Evolutionary conservation across 306 rosid species (phyloP).

Genomic region (Prunus davidiana): DNA sequence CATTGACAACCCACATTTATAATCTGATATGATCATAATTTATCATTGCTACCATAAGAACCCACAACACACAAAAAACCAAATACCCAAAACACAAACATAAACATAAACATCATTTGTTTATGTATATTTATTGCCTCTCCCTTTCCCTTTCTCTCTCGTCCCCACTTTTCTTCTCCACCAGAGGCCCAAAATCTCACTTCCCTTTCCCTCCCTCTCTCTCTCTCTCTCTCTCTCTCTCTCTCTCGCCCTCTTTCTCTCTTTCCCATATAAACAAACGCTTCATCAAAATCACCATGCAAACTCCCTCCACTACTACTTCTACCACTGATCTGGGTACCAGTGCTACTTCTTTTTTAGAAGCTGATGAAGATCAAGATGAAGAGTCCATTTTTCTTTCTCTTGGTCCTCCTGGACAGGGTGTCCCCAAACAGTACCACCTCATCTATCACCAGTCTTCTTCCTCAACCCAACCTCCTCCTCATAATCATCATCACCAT

Average conservation of each 20-base stretch:
- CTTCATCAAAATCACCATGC: slow-evolving; percentile 54
- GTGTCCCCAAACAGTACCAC: slow-evolving; percentile 13
- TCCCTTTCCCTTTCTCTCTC: slow-evolving; percentile 8
- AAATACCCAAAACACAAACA: background rate
- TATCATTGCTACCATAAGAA: background rate
- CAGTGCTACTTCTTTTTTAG: background rate
- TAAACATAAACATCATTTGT: slow-evolving; percentile 5
- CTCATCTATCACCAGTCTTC: slow-evolving; percentile 4
- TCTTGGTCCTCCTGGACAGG: slow-evolving; percentile 69
- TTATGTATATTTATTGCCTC: slow-evolving; percentile 43
- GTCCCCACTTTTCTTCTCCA: slow-evolving; percentile 33
- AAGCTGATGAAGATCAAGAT: slow-evolving; percentile 18
- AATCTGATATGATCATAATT: background rate
- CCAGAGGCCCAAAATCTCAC: slow-evolving; percentile 22
- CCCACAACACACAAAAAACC: background rate
- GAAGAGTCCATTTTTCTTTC: slow-evolving; percentile 68
- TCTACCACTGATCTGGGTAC: slow-evolving; percentile 3
- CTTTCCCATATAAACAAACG: slow-evolving; percentile 13
- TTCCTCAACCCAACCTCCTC: slow-evolving; percentile 23
- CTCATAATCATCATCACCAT: background rate
- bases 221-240: background rate
- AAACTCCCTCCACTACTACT: slow-evolving; percentile 24
- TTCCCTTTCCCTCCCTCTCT: background rate
- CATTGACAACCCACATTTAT: background rate
- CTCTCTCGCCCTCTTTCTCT: background rate